phyloP scores from a whole-genome alignment of 2,329 filamentous ascomycete genomes.

The Alternaria sp. region DNA sequence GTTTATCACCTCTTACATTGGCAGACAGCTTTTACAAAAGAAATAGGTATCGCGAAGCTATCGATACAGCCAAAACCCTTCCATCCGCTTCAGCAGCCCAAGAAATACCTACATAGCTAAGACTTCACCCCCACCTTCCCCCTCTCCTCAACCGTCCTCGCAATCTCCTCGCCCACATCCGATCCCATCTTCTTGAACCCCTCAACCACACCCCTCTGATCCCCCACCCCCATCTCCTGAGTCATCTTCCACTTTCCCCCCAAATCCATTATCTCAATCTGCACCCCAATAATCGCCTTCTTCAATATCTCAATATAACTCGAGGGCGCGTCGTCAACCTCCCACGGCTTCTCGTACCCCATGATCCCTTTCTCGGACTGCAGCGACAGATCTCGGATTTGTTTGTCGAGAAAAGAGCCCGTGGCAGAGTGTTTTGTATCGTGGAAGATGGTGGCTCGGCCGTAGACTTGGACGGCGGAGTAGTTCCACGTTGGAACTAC shows the following conservation, averaged over 20 bases:
- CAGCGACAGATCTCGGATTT: slow-evolving; percentile 18
- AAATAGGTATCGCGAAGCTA: background rate
- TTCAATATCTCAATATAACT: slow-evolving; percentile 57
- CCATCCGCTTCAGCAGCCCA: background rate
- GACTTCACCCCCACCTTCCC: slow-evolving; percentile 1
- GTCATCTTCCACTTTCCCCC: slow-evolving; percentile 41
- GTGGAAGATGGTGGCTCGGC: background rate
- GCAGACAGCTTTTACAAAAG: background rate
- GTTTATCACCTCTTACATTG: background rate
- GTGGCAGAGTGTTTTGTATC: background rate
- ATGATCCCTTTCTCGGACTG: slow-evolving; percentile 64
- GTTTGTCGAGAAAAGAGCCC: background rate
- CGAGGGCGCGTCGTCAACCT: slow-evolving; percentile 63
- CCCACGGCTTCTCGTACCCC: slow-evolving; percentile 63
- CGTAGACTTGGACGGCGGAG: background rate
- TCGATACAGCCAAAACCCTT: too few species aligned
- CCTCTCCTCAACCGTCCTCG: background rate
- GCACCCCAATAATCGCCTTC: slow-evolving; percentile 33
- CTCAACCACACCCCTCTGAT: slow-evolving; percentile 54
- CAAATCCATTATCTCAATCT: slow-evolving; percentile 30
- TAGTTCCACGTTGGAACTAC: background rate
- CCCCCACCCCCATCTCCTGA: slow-evolving; percentile 27
- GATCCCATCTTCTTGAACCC: background rate
- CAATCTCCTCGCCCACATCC: background rate
- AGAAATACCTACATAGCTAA: slow-evolving; percentile 18